Base-by-base conservation (phyloP, 495 filamentous ascomycete species). In the Sabuloglossum arenarium region DNA sequence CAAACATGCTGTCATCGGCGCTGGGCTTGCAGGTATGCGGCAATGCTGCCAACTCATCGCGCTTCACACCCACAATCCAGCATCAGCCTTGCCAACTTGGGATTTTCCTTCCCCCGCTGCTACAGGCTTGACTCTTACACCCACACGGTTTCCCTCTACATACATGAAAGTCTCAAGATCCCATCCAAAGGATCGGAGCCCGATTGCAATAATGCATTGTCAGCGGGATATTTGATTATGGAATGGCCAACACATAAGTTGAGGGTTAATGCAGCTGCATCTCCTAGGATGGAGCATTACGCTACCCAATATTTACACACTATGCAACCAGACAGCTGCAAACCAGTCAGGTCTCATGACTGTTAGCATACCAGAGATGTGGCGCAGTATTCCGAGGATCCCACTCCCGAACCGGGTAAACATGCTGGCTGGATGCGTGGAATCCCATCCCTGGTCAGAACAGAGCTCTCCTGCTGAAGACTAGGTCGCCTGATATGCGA, bases 321-420 rank as follows among this genome's bases (percentile, higher is more conserved):
- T 28, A 25, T 49, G 21, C 45, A 28, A 49, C 14, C 45, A n/a
- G n/a, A n/a, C n/a, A n/a, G n/a, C n/a, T n/a, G n/a, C n/a, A n/a
- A n/a, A n/a, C n/a, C n/a, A n/a, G n/a, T 49, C 14, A 28, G 45
- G 45, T 49, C 45, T 49, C 45, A 49, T 49, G 45, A 49, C 45
- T 10, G 34, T 9, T 39, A n/a, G n/a, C 14, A 39, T 39, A 39
- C 34, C 6, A 39, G 34, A 39, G 6, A 39, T 39, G 34, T 39
- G 34, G 34, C 34, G 34, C 12, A 39, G 34, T 16, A 39, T 9
- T 39, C 34, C 34, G 6, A 9, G 34, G n/a, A n/a, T n/a, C n/a
- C n/a, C n/a, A n/a, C n/a, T n/a, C 34, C 34, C 2, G 34, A 16
- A 39, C 34, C 14, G 34, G 34, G 34, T 39, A 39, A 16, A 6